phyloP scores from a whole-genome alignment of 208 protist species.

The Trypanosomatidae sp. region DNA sequence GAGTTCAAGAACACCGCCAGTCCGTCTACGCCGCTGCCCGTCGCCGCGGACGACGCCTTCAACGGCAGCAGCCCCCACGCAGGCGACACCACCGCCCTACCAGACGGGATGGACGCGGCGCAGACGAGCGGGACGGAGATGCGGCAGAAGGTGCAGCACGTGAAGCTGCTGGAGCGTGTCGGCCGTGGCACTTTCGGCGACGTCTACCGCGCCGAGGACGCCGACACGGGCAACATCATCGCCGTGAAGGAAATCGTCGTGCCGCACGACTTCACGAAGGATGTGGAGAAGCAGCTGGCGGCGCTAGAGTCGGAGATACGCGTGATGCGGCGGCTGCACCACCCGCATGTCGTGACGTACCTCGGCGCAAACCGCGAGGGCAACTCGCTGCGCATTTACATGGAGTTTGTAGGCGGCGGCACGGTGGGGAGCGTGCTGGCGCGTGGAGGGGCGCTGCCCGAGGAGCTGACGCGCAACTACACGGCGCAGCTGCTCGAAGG shows the following conservation, averaged over 20 bases:
- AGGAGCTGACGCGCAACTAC: slow-evolving; percentile 70
- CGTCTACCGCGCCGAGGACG: slow-evolving; percentile 79
- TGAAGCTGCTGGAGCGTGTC: slow-evolving; percentile 61
- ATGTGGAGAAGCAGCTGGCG: slow-evolving; percentile 76
- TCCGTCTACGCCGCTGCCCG: no score
- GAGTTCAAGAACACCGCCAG: no score
- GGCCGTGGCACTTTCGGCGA: slow-evolving; percentile 83
- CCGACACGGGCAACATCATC: slow-evolving; percentile 68
- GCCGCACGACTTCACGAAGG: slow-evolving; percentile 76
- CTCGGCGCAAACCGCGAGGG: slow-evolving; percentile 81
- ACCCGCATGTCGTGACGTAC: slow-evolving; percentile 92
- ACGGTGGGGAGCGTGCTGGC: no score
- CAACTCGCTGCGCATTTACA: slow-evolving; percentile 87
- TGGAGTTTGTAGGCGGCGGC: slow-evolving; percentile 91
- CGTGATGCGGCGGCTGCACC: slow-evolving; percentile 90
- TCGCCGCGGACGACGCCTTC: no score
- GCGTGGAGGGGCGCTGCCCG: no score
- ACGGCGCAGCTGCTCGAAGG: slow-evolving; percentile 85
- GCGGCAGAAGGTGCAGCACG: no score
- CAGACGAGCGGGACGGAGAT: no score
- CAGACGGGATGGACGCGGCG: no score
- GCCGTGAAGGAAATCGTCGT: slow-evolving; percentile 89
- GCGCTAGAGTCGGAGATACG: slow-evolving; percentile 89
- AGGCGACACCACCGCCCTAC: no score
- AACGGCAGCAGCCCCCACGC: no score